These are phyloP conservation scores for Ophiostoma populinum DNA, from an alignment of 2,329 filamentous ascomycete genomes.

Conservation along the genomic window DNA sequence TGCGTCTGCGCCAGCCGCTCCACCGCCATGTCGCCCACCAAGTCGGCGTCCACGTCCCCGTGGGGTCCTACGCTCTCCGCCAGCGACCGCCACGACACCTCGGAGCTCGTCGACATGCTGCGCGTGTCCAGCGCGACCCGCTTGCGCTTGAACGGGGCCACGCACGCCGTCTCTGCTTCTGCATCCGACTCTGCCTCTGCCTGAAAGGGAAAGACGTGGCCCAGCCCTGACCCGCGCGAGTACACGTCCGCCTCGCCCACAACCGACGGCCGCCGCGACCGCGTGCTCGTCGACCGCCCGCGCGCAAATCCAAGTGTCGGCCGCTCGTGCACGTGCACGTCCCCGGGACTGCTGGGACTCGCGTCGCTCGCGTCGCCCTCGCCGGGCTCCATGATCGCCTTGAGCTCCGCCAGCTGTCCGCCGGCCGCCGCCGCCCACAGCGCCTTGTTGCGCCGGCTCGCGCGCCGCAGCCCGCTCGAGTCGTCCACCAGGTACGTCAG, in stretches of 20 bases:
- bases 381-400: conserved; percentile 61
- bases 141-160: conserved; percentile 29
- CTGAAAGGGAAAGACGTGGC: conserved; percentile 88
- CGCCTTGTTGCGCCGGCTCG: conserved; percentile 69
- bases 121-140: conserved; percentile 81
- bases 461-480: conserved; percentile 63
- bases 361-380: conserved; percentile 27
- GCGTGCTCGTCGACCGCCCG: conserved; percentile 14
- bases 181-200: background rate
- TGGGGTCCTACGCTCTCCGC: conserved; percentile 56
- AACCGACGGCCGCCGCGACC: conserved; percentile 25
- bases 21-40: conserved; percentile 77
- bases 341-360: conserved; percentile 17
- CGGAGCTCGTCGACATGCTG: conserved; percentile 75
- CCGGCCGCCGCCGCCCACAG: conserved; percentile 73
- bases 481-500: conserved; percentile 73
- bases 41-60: conserved; percentile 51
- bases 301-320: conserved; percentile 33
- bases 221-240: conserved; percentile 41
- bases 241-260: conserved; percentile 29
- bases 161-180: conserved; percentile 8
- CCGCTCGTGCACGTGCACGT: too few relatives aligned
- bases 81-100: conserved; percentile 64
- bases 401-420: conserved; percentile 62
- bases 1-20: conserved; percentile 59